Conservation (phyloP, 2,329 filamentous ascomycete genomes). For the Didymella keratinophila region DNA sequence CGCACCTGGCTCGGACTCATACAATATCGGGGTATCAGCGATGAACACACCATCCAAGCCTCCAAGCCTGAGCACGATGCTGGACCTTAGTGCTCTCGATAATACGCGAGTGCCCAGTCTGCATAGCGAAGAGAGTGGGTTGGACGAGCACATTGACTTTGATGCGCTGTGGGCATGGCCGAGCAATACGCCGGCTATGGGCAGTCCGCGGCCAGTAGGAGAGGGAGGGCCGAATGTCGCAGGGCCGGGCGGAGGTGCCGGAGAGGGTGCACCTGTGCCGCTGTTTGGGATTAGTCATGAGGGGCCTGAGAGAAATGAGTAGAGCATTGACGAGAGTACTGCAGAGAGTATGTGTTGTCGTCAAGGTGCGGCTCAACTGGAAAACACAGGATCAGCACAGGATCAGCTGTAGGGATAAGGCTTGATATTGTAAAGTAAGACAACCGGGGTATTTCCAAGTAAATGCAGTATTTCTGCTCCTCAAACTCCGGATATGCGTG, state of each 20-base stretch:
- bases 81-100: constrained; percentile 50
- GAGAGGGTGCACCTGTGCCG: constrained; percentile 36
- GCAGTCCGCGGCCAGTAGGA: constrained; percentile 33
- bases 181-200: constrained; percentile 44
- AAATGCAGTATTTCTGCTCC: constrained; percentile 4
- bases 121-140: constrained; percentile 44
- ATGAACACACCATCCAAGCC: constrained; percentile 27
- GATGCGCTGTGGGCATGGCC: constrained; percentile 54
- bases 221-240: constrained; percentile 22
- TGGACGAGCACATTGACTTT: constrained; percentile 53
- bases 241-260: constrained; percentile 29
- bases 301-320: constrained; percentile 12
- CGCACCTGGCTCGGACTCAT: constrained; percentile 7
- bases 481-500: constrained; percentile 17
- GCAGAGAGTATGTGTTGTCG: not conserved
- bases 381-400: not conserved
- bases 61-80: constrained; percentile 45
- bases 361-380: not conserved
- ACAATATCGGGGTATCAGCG: not conserved
- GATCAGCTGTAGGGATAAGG: not conserved
- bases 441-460: constrained; percentile 22
- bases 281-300: constrained; percentile 43
- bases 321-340: not conserved
- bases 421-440: constrained; percentile 11
- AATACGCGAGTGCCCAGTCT: constrained; percentile 43